A percentile compares a stretch with the other conserved stretches of the same genome.
These are phyloP conservation scores for Annulohypoxylon truncatum DNA, from an alignment of 2,329 filamentous ascomycete species.

Conservation along the genomic window DNA sequence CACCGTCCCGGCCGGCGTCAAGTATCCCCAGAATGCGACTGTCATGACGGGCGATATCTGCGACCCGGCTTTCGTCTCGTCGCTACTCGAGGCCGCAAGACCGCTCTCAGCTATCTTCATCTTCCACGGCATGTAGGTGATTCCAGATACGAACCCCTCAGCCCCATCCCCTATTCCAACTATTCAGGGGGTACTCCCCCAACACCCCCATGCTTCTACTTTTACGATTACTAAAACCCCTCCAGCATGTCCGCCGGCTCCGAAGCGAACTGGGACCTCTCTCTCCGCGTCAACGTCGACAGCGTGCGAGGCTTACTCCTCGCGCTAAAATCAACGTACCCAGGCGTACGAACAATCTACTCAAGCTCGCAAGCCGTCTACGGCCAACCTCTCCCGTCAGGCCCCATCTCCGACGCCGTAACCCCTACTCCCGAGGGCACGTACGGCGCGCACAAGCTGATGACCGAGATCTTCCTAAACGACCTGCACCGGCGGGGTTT, in stretches of 20 bases:
- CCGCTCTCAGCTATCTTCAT: slow-evolving; percentile 67
- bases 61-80: slow-evolving; percentile 49
- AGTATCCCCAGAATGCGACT: slow-evolving; percentile 62
- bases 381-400: slow-evolving; percentile 65
- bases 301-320: slow-evolving; percentile 65
- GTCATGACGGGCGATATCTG: slow-evolving; percentile 63
- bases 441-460: slow-evolving; percentile 72
- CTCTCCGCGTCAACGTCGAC: slow-evolving; percentile 70
- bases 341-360: slow-evolving; percentile 69
- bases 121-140: slow-evolving; percentile 67
- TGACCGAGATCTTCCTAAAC: slow-evolving; percentile 71
- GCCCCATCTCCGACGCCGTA: slow-evolving; percentile 61
- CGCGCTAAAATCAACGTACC: slow-evolving; percentile 60
- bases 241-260: slow-evolving; percentile 74
- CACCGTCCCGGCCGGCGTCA: slow-evolving; percentile 60
- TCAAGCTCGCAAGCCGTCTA: slow-evolving; percentile 73
- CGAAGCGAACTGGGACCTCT: slow-evolving; percentile 70
- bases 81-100: slow-evolving; percentile 58
- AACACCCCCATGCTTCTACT: no score
- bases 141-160: background rate
- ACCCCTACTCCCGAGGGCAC: slow-evolving; percentile 70
- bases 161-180: background rate
- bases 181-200: background rate
- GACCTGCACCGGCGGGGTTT: slow-evolving; percentile 70
- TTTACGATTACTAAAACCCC: slow-evolving; percentile 61